Percentiles rank a stretch among this genome's conserved stretches.
phyloP scores from a whole-genome alignment of 768 basidiomycete genomes.

The Pisolithus sp. region DNA sequence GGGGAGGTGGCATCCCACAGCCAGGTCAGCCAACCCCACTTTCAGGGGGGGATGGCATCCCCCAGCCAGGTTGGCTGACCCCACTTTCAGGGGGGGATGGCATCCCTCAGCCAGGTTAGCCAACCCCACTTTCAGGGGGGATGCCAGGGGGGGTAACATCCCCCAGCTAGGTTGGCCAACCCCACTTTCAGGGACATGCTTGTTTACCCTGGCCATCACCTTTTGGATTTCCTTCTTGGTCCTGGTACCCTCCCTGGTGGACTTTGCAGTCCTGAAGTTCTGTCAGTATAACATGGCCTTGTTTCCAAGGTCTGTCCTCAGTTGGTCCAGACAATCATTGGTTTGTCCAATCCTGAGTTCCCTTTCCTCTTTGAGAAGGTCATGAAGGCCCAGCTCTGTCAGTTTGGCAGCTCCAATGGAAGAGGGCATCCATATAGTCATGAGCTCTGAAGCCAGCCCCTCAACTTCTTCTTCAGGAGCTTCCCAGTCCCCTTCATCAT shows the following conservation, averaged over 20 bases:
- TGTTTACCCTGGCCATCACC: neutral
- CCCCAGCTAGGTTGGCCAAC: too few species aligned
- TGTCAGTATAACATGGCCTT: slow-evolving; percentile 1
- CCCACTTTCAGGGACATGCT: too few species aligned
- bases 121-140: too few species aligned
- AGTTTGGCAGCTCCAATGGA: neutral
- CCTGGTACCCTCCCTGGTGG: neutral
- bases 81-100: too few species aligned
- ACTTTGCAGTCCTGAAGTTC: neutral
- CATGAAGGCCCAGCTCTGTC: neutral
- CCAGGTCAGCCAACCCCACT: too few species aligned
- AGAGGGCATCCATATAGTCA: slow-evolving; percentile 4
- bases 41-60: too few species aligned
- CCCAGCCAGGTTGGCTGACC: too few species aligned
- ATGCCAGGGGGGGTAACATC: too few species aligned
- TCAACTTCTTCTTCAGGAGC: neutral
- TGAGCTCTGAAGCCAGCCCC: neutral
- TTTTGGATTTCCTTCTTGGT: neutral
- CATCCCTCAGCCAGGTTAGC: too few species aligned
- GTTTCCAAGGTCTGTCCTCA: neutral
- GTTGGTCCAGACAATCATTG: slow-evolving; percentile 1
- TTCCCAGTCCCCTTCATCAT: neutral
- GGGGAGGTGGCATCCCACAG: too few species aligned
- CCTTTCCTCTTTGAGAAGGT: neutral
- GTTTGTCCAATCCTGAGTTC: slow-evolving; percentile 1